These are phyloP conservation scores for Dillenia turbinata DNA, from an alignment of 164 flowering plant genomes.

Conservation along the genomic window DNA sequence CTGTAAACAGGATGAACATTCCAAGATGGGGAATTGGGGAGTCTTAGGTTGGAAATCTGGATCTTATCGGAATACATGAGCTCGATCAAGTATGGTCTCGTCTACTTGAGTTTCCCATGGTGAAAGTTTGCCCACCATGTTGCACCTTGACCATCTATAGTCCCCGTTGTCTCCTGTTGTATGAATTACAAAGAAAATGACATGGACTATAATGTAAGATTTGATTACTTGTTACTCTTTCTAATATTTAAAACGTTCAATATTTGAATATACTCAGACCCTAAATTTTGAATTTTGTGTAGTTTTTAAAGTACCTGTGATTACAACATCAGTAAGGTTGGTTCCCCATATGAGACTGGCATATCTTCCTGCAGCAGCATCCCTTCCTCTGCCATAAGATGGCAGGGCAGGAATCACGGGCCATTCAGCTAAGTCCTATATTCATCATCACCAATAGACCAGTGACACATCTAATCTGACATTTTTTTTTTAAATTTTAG, in stretches of 20 bases:
- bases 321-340: slow-evolving; percentile 30
- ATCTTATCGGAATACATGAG: slow-evolving; percentile 26
- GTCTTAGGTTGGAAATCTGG: slow-evolving; percentile 28
- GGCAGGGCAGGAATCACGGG: slow-evolving; percentile 18
- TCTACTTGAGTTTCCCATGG: slow-evolving; percentile 13
- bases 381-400: slow-evolving; percentile 35
- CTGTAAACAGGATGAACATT: slow-evolving; percentile 27
- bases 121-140: slow-evolving; percentile 29
- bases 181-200: no score
- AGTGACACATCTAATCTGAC: no score
- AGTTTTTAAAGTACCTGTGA: slow-evolving; percentile 19
- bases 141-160: slow-evolving; percentile 30
- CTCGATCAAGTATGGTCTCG: slow-evolving; percentile 30
- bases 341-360: slow-evolving; percentile 25
- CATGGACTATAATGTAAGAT: no score
- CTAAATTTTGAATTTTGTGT: background rate
- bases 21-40: slow-evolving; percentile 28
- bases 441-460: no score
- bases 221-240: no score
- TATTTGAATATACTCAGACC: no score
- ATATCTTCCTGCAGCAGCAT: slow-evolving; percentile 14
- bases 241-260: background rate
- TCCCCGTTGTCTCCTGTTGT: slow-evolving; percentile 27
- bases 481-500: no score
- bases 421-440: slow-evolving; percentile 16